These are phyloP conservation scores for Boechera stricta DNA, from an alignment of 345 rosid genomes.

Conservation along the genomic window DNA sequence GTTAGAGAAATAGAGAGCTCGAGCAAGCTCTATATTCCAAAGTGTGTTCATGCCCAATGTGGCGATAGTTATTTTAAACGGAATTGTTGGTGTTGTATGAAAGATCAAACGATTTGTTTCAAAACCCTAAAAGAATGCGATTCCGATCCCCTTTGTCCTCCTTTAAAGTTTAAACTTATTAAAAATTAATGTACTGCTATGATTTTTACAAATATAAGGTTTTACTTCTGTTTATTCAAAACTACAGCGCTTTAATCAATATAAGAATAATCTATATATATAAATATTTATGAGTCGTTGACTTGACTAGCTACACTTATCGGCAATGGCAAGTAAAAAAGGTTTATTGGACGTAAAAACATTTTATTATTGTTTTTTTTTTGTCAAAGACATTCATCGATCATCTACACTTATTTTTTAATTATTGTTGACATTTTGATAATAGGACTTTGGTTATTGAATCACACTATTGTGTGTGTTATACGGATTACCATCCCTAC, in stretches of 20 bases:
- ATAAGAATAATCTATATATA: neutral
- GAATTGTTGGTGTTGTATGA: slow-evolving; percentile 37
- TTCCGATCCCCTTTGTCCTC: slow-evolving; percentile 16
- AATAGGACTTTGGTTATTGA: no score
- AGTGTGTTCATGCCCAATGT: neutral
- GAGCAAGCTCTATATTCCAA: slow-evolving; percentile 10
- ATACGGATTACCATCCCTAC: no score
- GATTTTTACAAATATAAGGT: neutral
- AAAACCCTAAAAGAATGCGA: neutral
- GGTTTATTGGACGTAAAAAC: no score
- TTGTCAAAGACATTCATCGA: no score
- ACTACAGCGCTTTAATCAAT: neutral
- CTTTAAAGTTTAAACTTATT: neutral
- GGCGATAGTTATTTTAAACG: neutral
- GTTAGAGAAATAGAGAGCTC: slow-evolving; percentile 15
- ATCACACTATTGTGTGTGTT: no score
- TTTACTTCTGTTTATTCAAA: neutral
- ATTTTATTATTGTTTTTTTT: no score
- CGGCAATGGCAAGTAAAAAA: no score
- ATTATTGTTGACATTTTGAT: no score
- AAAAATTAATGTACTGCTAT: neutral
- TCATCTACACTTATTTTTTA: no score
- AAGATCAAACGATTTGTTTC: neutral
- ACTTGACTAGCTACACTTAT: no score
- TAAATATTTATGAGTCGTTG: neutral